Base-by-base conservation (phyloP, 805 yeast genomes). In the Metschnikowia dekortorum region DNA sequence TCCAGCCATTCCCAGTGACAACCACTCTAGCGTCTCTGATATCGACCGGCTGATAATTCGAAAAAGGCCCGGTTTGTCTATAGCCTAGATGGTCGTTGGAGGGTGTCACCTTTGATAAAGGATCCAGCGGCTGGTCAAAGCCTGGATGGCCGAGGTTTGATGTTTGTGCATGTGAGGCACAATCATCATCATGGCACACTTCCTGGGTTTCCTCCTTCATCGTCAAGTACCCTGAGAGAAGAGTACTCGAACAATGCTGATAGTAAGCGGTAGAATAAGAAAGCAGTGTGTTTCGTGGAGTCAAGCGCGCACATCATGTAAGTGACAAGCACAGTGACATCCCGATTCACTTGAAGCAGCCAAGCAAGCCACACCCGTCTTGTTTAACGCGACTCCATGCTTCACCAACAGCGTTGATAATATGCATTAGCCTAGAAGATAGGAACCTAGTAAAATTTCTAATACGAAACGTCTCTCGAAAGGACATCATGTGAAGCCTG, bases 1-100 rank as follows among this genome's bases (percentile, higher is more conserved):
- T 79, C 86, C 88, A 82, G 3, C 56, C 52, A 46, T 44, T 48
- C 49, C 41, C 45, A n/a, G 31, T 42, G 22, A 33, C 38, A 13
- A 42, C 34, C 6, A 42, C 26, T n/a, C 45, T 42, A 34, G 38
- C 16, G n/a, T 42, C 45, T 11, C n/a, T 26, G 31, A 38, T 5
- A 22, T 10, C 9, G 13, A 16, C 31, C n/a, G 13, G 45, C 18
- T 33, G 45, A 22, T 32, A 42, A 11, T 13, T 42, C 4, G 45
- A 28, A 2, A 38, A 18, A 30, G 16, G 44, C 30, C 22, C 45
- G 6, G 22, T 28, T n/a, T 22, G 36, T 8, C 38, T 32, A 8
- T 33, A 42, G n/a, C 34, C 45, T 18, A 42, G 32, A 22, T 42
- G 43, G 32, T 29, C 38, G 34, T 42, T 41, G 37, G n/a, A 2